phyloP scores from a whole-genome alignment of 139 green algal genomes.

The Chlorella sp. region DNA sequence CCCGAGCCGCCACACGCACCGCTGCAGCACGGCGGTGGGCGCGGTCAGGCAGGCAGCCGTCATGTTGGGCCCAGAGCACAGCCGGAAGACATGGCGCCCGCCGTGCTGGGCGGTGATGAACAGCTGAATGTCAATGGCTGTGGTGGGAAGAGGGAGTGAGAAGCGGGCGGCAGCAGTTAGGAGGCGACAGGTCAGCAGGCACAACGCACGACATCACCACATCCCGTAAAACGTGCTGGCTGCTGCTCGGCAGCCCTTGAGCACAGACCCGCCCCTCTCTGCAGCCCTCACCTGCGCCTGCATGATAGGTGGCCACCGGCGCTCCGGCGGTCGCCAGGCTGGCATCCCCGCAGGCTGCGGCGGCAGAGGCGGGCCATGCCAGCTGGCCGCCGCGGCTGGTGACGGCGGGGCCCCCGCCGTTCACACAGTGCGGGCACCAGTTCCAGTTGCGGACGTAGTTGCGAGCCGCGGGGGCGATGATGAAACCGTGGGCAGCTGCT shows the following conservation, averaged over 20 bases:
- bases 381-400: not conserved
- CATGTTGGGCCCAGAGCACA: not conserved
- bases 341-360: not conserved
- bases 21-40: not conserved
- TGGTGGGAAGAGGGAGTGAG: no score
- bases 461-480: not conserved
- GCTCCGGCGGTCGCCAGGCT: not conserved
- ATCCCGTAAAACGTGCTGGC: no score
- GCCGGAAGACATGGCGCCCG: conserved; percentile 12
- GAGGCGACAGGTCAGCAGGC: no score
- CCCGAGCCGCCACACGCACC: not conserved
- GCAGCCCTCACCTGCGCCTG: not conserved
- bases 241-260: no score
- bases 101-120: conserved; percentile 18
- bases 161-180: no score
- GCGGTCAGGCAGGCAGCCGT: no score
- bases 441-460: conserved; percentile 16
- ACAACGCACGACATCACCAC: no score
- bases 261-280: no score
- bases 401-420: not conserved
- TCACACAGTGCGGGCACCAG: conserved; percentile 14
- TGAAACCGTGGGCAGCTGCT: not conserved
- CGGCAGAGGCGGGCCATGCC: not conserved
- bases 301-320: not conserved
- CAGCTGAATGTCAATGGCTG: not conserved